Conservation (phyloP, 306 rosid genomes). For the Fagus crenata region DNA sequence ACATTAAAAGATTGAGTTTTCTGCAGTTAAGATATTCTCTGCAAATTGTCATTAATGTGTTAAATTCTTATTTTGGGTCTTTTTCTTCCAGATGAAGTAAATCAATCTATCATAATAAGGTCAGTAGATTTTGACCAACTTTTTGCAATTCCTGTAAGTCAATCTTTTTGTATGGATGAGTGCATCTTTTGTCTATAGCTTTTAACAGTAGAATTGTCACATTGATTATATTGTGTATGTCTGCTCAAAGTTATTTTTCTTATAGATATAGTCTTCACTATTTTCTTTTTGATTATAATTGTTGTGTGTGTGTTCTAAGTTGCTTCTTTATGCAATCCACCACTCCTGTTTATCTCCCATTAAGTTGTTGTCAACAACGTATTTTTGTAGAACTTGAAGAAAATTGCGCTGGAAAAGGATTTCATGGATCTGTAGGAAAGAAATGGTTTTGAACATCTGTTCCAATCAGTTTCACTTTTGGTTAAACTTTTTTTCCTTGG, state of each 20-base stretch:
- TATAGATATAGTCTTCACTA: too few species aligned
- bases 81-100: constrained; percentile 86
- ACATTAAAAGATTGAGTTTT: constrained; percentile 21
- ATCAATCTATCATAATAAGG: constrained; percentile 97
- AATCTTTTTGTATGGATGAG: constrained; percentile 4
- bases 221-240: not conserved
- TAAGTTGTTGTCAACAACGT: not conserved
- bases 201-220: not conserved
- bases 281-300: too few species aligned
- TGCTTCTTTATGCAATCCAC: not conserved
- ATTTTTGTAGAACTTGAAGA: not conserved
- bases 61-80: constrained; percentile 26
- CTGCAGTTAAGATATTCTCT: constrained; percentile 14
- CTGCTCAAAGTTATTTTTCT: not conserved
- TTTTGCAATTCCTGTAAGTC: not conserved
- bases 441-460: not conserved
- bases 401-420: not conserved
- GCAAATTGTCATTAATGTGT: constrained; percentile 27
- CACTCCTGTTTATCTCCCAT: not conserved
- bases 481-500: not conserved
- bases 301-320: not conserved
- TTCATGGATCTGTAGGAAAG: not conserved
- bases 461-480: not conserved
- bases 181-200: constrained; percentile 7
- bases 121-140: constrained; percentile 34